phyloP scores from a whole-genome alignment of 352 stramenopile species.

The Phytophthora crassamura region DNA sequence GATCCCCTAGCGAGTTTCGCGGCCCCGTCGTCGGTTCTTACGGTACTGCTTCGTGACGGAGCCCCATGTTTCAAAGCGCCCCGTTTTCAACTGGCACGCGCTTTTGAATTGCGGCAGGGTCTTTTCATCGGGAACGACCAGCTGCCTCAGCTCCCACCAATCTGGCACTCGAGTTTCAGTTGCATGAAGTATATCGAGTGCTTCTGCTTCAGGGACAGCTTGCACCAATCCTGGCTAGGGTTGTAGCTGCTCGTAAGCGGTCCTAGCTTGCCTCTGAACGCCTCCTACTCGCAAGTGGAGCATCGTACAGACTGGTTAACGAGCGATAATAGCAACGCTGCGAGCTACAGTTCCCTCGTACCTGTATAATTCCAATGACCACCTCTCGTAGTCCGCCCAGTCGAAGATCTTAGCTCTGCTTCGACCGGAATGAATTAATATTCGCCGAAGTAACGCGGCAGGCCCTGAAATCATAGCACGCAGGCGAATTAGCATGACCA shows the following conservation, averaged over 20 bases:
- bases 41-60: too few species aligned
- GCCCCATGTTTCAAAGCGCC: too few species aligned
- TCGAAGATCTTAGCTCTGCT: conserved; percentile 15
- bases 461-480: conserved; percentile 2
- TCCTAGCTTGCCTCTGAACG: conserved; percentile 9
- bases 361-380: conserved; percentile 21
- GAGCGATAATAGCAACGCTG: too few species aligned
- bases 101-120: conserved; percentile 21
- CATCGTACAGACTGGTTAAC: background rate
- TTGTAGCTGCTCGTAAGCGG: conserved; percentile 18
- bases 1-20: too few species aligned
- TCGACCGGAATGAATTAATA: conserved; percentile 20
- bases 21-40: too few species aligned
- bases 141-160: conserved; percentile 14
- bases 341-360: background rate
- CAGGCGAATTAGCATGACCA: background rate
- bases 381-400: conserved; percentile 8
- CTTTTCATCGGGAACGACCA: conserved; percentile 32
- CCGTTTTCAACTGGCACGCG: background rate
- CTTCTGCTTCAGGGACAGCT: conserved; percentile 19
- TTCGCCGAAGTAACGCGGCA: conserved; percentile 16
- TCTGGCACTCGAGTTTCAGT: conserved; percentile 23
- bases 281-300: conserved; percentile 3
- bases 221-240: conserved; percentile 20
- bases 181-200: conserved; percentile 31